These are phyloP conservation scores for Eucalyptus polyanthemos DNA, from an alignment of 345 rosid species.

Conservation along the genomic window DNA sequence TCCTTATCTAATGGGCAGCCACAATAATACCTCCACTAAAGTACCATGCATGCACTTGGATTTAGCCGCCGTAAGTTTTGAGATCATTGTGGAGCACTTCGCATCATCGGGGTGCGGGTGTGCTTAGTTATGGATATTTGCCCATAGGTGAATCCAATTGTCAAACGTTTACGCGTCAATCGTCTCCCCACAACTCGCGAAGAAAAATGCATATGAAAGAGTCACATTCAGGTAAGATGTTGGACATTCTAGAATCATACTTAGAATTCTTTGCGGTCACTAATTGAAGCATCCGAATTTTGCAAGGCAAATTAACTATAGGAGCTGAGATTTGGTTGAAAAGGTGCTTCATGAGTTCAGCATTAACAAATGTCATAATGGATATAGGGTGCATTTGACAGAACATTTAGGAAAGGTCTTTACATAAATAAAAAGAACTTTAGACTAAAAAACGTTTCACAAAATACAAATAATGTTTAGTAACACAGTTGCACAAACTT, in stretches of 20 bases:
- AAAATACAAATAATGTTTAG: background rate
- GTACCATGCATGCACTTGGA: background rate
- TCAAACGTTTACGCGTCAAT: background rate
- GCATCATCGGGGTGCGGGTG: background rate
- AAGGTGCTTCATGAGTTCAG: background rate
- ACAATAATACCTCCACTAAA: background rate
- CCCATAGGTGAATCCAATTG: background rate
- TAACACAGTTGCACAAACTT: background rate
- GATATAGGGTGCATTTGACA: background rate
- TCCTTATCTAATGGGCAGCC: background rate
- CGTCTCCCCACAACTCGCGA: background rate
- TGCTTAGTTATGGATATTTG: background rate
- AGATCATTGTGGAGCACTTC: background rate
- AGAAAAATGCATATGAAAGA: background rate
- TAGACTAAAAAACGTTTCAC: background rate
- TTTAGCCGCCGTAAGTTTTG: background rate
- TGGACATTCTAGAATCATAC: background rate
- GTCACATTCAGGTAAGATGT: background rate
- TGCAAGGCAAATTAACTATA: background rate
- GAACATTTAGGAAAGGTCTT: background rate
- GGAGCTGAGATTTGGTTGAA: background rate
- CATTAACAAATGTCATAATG: background rate
- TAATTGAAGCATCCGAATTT: background rate
- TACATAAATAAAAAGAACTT: background rate
- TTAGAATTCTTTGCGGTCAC: background rate